Evolutionary conservation across 495 filamentous ascomycete species (phyloP), one percentile per base, ranked within the genome.

Genomic region (Penicillium bialowiezense): DNA sequence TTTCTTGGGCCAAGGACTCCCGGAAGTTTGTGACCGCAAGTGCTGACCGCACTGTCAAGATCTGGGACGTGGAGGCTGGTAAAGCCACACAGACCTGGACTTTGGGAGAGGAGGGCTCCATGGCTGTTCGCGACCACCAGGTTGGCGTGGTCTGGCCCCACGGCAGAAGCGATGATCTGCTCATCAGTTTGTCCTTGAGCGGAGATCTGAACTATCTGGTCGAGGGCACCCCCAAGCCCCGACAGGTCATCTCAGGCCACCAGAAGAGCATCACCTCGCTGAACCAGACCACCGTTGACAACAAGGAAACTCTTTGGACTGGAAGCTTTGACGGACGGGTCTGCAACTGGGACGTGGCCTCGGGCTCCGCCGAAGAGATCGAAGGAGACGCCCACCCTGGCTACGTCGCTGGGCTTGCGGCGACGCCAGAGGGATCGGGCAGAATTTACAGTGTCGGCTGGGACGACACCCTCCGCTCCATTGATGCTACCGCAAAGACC

Each of bases 121-220:
- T 86, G 48, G 90, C 80, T 58, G 71, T 95, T 29, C 79, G 75
- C 6, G 81, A 97, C 58, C 93, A 98, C 63, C 93, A 98, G 55
- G 89, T 97, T 31, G 91, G 93, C 20, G 90, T 98, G 19, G 87
- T 91, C 9, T 96, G 91, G 90, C 90, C 95, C 2, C 74, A 83
- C 14, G 90, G 86, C 13, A 80, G 93, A 32, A 87, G 73, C 39
- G 93, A 98, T 57, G 87, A 85, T 34, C 74, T 95, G 48, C 82
- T 98, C 38, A 89, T 98, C 67, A 95, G 88, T 70, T 70, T 97
- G 52, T 89, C 88, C 37, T 77, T 98, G 18, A 83, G 81, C 39
- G 93, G 93, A 2, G 88, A 97, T 62, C 78, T 98, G 47, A 97
- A 90, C 65, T 98, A 97, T 64, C 76, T 96, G 26, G 75, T 77